These are phyloP conservation scores for Besnoitia besnoiti DNA, from an alignment of 169 alveolate genomes.

Conservation along the genomic window DNA sequence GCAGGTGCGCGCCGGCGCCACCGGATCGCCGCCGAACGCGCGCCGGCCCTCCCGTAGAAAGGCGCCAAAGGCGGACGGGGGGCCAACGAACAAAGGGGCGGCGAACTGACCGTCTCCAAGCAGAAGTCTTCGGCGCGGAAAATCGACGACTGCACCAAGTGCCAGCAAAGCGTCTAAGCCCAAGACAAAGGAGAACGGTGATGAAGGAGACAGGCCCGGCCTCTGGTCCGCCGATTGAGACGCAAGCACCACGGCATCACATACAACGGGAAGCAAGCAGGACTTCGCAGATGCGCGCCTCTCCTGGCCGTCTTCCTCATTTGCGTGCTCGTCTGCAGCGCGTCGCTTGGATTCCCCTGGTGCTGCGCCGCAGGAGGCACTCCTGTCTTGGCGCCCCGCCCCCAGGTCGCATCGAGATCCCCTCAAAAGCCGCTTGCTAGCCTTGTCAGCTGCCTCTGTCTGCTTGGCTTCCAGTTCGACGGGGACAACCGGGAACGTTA, in stretches of 20 bases:
- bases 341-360: not conserved
- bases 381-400: no score
- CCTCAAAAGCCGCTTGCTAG: no score
- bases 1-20: no score
- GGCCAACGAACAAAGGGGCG: not conserved
- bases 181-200: not conserved
- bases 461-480: not conserved
- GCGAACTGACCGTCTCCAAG: not conserved
- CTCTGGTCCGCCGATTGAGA: not conserved
- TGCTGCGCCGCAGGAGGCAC: not conserved
- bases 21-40: no score
- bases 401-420: no score
- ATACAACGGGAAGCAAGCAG: not conserved
- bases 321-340: not conserved
- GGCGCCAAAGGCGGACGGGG: not conserved
- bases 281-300: not conserved
- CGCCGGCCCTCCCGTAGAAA: not conserved
- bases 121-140: not conserved
- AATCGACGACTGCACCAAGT: not conserved
- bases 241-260: constrained; percentile 9
- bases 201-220: not conserved
- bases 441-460: not conserved
- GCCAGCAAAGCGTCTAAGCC: not conserved
- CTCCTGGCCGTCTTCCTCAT: not conserved
- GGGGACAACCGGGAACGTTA: not conserved